Evolutionary conservation across 257 asterid genomes (phyloP), one percentile per base, ranked within the genome.

Genomic region (Eucommia ulmoides): DNA sequence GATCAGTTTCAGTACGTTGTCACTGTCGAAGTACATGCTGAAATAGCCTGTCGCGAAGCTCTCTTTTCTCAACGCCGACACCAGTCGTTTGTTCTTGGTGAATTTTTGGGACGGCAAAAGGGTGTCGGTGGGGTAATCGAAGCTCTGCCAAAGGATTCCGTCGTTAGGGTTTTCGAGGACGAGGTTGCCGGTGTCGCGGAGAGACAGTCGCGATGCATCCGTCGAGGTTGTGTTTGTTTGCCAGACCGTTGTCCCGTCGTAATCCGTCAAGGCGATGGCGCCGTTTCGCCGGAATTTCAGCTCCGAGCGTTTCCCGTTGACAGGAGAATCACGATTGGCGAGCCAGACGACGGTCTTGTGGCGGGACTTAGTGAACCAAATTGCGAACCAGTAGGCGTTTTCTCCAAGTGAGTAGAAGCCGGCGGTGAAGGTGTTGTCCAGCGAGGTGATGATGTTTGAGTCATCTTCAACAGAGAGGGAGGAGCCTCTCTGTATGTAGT

Each of bases 291-390:
- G 42, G 52, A 76, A 35, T 0, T 63, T 26, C 3, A 60, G 53
- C 52, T 41, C 41, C 1, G 78, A 65, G 63, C 86, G 84, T 14
- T 46, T 44, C 56, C 69, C 19, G 52, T 84, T 80, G 5, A 84
- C 93, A 0, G 92, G 94, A 24, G 71, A 23, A 60, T 73, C 60
- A 1, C 87, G 73, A 33, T 84, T 81, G 1, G 93, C 88, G 45
- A 46, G 68, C 94, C 94, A 84, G 3, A 74, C 69, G 9, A 74
- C 77, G 22, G 85, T 84, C 66, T 58, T 77, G 42, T 78, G 72
- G 26, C 29, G 44, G 45, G 94, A 75, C 44, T 75, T 69, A 3
- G 88, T 72, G 81, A 54, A 81, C 95, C 95, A 84, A 24, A 81
- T 70, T 0, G 75, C 88, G 33, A 84, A 56, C 75, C 74, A 79